Conservation (phyloP, 176 grass and related monocot species). For the Aechmea fasciata region DNA sequence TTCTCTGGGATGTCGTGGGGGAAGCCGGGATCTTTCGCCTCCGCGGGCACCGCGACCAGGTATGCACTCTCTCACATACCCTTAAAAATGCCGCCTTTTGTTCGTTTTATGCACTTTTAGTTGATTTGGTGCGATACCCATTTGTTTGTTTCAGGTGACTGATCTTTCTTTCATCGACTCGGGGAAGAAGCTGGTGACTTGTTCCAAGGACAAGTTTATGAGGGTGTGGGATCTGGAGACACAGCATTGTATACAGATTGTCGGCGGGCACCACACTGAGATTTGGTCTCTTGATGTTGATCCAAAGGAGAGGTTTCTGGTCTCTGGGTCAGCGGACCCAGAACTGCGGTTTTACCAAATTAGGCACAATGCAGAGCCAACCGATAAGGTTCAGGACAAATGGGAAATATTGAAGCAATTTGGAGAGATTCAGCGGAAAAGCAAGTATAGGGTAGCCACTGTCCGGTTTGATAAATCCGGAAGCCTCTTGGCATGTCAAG, state of each 20-base stretch:
- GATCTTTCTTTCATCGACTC: constrained; percentile 77
- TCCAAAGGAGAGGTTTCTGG: constrained; percentile 49
- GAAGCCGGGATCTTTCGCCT: constrained; percentile 77
- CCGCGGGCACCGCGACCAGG: constrained; percentile 87
- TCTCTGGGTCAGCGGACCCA: constrained; percentile 63
- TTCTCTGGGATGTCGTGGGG: constrained; percentile 81
- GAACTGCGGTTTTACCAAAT: constrained; percentile 74
- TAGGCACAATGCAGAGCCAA: constrained; percentile 30
- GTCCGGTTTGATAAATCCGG: constrained; percentile 66
- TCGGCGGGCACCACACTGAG: constrained; percentile 68
- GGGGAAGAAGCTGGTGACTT: constrained; percentile 90
- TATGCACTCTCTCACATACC: not conserved
- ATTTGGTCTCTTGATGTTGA: constrained; percentile 92
- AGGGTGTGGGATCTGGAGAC: constrained; percentile 93
- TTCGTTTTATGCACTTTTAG: not conserved
- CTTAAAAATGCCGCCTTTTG: not conserved
- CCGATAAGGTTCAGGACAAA: constrained; percentile 47
- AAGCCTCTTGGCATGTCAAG: constrained; percentile 71
- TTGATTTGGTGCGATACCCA: not conserved
- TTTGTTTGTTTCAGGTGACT: constrained; percentile 49
- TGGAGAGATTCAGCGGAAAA: constrained; percentile 80
- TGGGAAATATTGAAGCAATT: constrained; percentile 86
- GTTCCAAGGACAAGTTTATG: constrained; percentile 94
- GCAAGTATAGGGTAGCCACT: constrained; percentile 64
- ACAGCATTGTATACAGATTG: constrained; percentile 85